phyloP scores from a whole-genome alignment of 345 rosid species.

The Rhizophora apiculata region DNA sequence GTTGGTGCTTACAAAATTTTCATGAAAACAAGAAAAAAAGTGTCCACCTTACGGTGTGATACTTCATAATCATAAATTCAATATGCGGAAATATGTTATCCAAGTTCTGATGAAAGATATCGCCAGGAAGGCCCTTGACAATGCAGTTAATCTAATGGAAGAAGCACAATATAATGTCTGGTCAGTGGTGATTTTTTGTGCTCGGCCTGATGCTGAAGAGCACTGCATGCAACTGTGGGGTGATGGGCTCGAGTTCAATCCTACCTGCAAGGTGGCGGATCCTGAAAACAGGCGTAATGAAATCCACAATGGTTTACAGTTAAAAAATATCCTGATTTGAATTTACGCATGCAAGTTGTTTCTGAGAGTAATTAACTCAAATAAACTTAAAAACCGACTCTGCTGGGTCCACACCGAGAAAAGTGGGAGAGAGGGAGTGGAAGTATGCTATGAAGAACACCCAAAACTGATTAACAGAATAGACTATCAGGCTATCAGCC shows the following conservation, averaged over 20 bases:
- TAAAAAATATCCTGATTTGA: neutral
- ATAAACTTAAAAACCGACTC: too few relatives aligned
- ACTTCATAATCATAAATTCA: slow-evolving; percentile 84
- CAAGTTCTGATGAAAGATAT: slow-evolving; percentile 93
- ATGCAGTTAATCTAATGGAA: slow-evolving; percentile 90
- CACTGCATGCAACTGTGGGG: slow-evolving; percentile 96
- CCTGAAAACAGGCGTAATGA: slow-evolving; percentile 34
- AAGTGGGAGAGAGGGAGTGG: too few relatives aligned
- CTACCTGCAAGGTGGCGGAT: slow-evolving; percentile 90
- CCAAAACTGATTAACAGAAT: too few relatives aligned
- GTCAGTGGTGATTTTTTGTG: slow-evolving; percentile 82
- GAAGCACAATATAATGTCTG: slow-evolving; percentile 87
- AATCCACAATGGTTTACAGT: neutral
- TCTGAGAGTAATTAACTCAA: too few relatives aligned
- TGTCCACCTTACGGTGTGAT: slow-evolving; percentile 81
- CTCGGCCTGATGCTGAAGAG: slow-evolving; percentile 87
- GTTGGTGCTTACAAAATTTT: too few relatives aligned
- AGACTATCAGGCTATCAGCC: too few relatives aligned
- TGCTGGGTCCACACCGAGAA: too few relatives aligned
- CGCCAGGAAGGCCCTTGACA: slow-evolving; percentile 88
- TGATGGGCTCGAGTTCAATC: slow-evolving; percentile 82
- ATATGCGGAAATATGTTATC: slow-evolving; percentile 82
- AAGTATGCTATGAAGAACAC: too few relatives aligned
- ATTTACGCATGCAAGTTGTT: too few relatives aligned
- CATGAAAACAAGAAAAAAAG: slow-evolving; percentile 77